Base-by-base conservation (phyloP, 2,329 filamentous ascomycete genomes). In the Onygenales sp. region DNA sequence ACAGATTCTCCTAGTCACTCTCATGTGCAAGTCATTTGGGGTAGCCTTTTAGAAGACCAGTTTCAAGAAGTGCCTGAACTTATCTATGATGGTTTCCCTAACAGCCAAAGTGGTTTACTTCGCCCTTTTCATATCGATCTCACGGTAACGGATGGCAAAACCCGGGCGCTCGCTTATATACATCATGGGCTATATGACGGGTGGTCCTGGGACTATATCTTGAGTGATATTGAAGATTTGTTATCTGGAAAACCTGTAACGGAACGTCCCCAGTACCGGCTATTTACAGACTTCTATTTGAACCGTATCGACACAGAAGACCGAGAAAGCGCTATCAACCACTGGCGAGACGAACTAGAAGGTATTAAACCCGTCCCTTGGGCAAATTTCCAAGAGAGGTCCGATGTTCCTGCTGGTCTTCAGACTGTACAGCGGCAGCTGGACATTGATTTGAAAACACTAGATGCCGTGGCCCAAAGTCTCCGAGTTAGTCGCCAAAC, bases 181-280 rank as follows among this genome's bases (percentile, higher is more conserved):
- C 90, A 95, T 64, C 91, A 96, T 68, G 83, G 88, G 0, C 66
- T 94, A 1, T 96, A 95, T 63, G 91, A 96, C 67, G 91, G 90
- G n/a, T 96, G 91, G 91, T 91, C 89, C 0, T 78, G 90, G 63
- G 86, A 95, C 50, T 73, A 92, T 33, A 69, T 94, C 0, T 64
- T 88, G 11, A 72, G 78, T 31, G 89, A 95, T 64, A 70, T 95
- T 4, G 74, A 78, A 3, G 63, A 61, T 0, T 59, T 86, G 1
- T 61, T 86, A 63, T 54, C 59, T 14, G 66, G 64, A 7, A 52
- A 62, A 2, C n/a, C 60, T 1, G 39, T 64, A 11, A 58, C 57
- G 0, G 43, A 60, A 1, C 75, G 84, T 32, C 80, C 82, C 0
- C 75, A 82, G 31, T 95, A 88, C 60, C 70, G 75, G 0, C 63